These are phyloP conservation scores for Candida dubliniensis DNA, from an alignment of 1,139 yeast genomes.

Conservation along the genomic window DNA sequence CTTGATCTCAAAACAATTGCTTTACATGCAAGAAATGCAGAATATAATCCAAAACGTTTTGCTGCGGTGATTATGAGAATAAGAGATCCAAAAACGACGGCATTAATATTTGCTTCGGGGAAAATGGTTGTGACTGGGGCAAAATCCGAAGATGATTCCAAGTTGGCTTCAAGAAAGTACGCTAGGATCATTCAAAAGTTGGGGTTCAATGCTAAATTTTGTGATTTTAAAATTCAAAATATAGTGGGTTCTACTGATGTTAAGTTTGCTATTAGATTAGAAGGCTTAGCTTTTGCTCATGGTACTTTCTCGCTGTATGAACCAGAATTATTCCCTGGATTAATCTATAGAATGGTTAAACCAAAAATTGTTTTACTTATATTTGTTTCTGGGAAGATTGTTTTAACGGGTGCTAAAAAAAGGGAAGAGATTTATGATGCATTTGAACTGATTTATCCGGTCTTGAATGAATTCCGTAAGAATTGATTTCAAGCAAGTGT, in stretches of 20 bases:
- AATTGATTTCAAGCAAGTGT: not conserved
- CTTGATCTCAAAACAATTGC: conserved; percentile 96
- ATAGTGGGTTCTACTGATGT: conserved; percentile 99
- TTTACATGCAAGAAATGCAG: conserved; percentile 98
- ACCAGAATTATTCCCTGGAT: conserved; percentile 97
- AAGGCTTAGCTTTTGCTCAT: conserved; percentile 97
- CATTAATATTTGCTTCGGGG: conserved; percentile 96
- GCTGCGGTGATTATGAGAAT: conserved; percentile 99
- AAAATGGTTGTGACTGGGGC: conserved; percentile 99
- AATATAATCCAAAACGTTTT: conserved; percentile 95
- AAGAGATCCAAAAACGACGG: conserved; percentile 98
- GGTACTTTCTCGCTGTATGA: conserved; percentile 99
- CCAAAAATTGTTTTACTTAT: conserved; percentile 95
- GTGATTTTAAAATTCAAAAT: conserved; percentile 96
- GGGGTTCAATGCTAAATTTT: conserved; percentile 93
- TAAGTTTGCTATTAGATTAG: conserved; percentile 94
- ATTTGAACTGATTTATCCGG: conserved; percentile 97
- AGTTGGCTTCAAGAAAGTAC: conserved; percentile 93
- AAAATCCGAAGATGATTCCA: conserved; percentile 95
- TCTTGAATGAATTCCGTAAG: conserved; percentile 95
- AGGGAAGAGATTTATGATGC: conserved; percentile 98
- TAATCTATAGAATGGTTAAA: conserved; percentile 98
- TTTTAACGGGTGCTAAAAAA: conserved; percentile 97
- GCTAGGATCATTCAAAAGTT: conserved; percentile 97
- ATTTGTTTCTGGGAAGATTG: conserved; percentile 97